Evolutionary conservation across 495 filamentous ascomycete species (phyloP), one percentile per base, ranked within the genome.

Genomic region (Trichoderma asperelloides): DNA sequence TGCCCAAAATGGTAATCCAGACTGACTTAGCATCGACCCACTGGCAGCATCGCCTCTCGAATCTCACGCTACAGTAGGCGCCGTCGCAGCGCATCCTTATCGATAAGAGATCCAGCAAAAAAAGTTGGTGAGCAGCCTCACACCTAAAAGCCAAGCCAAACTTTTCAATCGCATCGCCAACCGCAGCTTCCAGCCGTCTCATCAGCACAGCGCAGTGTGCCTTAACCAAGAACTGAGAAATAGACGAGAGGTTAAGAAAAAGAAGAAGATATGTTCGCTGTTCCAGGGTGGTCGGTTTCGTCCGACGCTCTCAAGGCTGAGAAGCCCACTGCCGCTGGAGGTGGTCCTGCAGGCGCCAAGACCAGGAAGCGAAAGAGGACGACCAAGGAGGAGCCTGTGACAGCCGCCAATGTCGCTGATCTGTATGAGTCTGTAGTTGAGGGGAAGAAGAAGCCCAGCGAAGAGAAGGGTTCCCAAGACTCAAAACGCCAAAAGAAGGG

Each of bases 271-370:
- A 97, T 98, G 95, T 98, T 98, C 75, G 87, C 93, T 5, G 93
- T 97, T 65, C 90, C 90, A 69, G 95, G 94, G 69, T 96, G 93
- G 91, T 89, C 90, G 25, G 80, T 97, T 30, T 83, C 91, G 68
- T 82, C 87, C 65, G 83, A 86, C 70, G 80, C 79, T 62, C 84
- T 93, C 64, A 91, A 89, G 76, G 76, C 85, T 27, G 92, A 97
- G 78, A 82, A 78, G 37, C 81, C 86, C 21, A 70, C 62, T 57
- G 57, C 70, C 64, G 65, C 68, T 72, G 37, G 71, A 71, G 16
- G 74, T 71, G 62, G 64, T 11, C n/a, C 18, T 27, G 51, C 40
- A 25, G 18, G 23, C 16, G 41, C 65, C 28, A 70, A 78, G 60
- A 73, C 75, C 28, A 84, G 78, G 71, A 88, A 88, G 76, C 78